A percentile compares a stretch with the other conserved stretches of the same genome.
These are phyloP conservation scores for Sporothrix variecibatus DNA, from an alignment of 2,329 filamentous ascomycete genomes.

Conservation along the genomic window DNA sequence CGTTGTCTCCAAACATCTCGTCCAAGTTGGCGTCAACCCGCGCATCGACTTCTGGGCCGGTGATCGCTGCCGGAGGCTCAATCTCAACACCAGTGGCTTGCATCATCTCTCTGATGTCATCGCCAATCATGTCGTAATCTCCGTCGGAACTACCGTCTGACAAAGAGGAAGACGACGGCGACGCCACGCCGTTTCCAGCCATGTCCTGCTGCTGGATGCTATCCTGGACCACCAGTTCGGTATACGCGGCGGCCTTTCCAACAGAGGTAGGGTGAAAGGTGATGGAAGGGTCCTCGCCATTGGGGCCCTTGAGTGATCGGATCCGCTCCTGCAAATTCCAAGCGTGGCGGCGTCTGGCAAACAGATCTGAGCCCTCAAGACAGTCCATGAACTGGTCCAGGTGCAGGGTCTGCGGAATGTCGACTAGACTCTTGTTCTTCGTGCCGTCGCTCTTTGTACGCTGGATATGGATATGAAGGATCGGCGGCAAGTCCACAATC, in stretches of 20 bases:
- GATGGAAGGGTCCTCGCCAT: slow-evolving; percentile 30
- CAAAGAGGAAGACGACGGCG: background rate
- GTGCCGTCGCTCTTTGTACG: slow-evolving; percentile 72
- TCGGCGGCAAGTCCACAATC: slow-evolving; percentile 74
- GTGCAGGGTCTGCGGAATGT: slow-evolving; percentile 78
- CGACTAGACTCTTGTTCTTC: slow-evolving; percentile 77
- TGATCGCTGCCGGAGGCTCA: background rate
- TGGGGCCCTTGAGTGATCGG: slow-evolving; percentile 52
- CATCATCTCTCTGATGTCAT: slow-evolving; percentile 35
- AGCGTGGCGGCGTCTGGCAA: slow-evolving; percentile 64
- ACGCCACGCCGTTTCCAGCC: background rate
- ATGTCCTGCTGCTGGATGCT: background rate
- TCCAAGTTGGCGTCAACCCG: background rate
- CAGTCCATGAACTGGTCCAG: slow-evolving; percentile 86
- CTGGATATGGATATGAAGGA: slow-evolving; percentile 88
- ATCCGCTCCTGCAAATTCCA: slow-evolving; percentile 75
- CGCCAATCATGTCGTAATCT: slow-evolving; percentile 30
- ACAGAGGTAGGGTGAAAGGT: slow-evolving; percentile 1
- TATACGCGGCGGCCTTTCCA: slow-evolving; percentile 21
- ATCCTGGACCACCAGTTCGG: slow-evolving; percentile 15
- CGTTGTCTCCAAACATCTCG: background rate
- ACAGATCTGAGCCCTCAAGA: slow-evolving; percentile 59
- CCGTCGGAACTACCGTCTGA: background rate
- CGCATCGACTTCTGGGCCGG: background rate
- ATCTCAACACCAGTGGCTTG: slow-evolving; percentile 40